Percentiles rank a stretch among this genome's conserved stretches.
These are phyloP conservation scores for Talaromyces ruber DNA, from an alignment of 495 filamentous ascomycete species.

Conservation along the genomic window DNA sequence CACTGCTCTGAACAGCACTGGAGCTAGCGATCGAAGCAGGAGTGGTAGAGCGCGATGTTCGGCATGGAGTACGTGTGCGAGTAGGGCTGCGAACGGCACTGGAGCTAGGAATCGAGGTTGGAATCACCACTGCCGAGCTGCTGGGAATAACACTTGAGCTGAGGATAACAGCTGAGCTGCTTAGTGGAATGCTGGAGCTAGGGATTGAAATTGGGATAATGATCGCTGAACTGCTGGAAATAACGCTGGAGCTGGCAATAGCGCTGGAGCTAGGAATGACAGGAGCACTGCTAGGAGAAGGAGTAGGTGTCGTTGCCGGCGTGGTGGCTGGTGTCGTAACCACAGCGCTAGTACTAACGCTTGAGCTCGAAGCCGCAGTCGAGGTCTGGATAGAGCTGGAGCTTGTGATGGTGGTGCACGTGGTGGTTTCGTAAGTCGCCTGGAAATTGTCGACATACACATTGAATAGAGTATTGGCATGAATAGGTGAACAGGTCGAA, in stretches of 20 bases:
- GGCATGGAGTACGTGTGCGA: background rate
- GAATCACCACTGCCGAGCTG: background rate
- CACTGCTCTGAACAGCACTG: background rate
- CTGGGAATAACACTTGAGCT: background rate
- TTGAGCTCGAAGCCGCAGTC: background rate
- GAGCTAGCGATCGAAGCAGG: background rate
- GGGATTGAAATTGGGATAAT: background rate
- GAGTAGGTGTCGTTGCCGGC: background rate
- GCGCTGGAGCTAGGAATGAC: background rate
- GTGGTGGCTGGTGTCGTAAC: background rate
- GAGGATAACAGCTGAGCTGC: background rate
- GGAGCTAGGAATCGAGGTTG: background rate
- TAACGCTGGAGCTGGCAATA: background rate
- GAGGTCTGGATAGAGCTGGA: background rate
- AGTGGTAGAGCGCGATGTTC: background rate
- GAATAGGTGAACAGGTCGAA: background rate
- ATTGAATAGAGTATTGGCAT: background rate
- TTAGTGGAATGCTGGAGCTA: background rate
- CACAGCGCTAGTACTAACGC: background rate
- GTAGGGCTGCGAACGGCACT: background rate
- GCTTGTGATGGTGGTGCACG: background rate
- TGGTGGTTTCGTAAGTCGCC: background rate
- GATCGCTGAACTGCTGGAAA: background rate
- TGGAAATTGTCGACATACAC: background rate
- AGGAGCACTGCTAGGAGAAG: background rate